Evolutionary conservation across 306 rosid genomes (phyloP).

Genomic region (Psophocarpus tetragonolobus): DNA sequence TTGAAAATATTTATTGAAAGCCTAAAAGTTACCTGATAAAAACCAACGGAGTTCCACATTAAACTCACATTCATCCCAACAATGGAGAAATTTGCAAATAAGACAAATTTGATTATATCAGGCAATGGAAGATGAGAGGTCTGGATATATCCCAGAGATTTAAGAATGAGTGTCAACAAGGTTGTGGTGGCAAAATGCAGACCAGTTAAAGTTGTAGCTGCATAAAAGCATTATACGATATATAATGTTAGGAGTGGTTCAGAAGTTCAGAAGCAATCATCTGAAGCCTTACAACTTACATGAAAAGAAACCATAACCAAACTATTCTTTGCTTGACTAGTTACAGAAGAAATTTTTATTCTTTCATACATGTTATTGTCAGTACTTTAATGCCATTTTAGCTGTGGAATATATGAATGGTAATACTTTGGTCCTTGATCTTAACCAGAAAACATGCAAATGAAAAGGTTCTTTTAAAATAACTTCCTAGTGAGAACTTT

Average conservation of each 20-base stretch:
- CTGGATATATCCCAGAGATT: conserved; percentile 72
- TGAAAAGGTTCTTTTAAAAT: background rate
- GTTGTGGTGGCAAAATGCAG: conserved; percentile 82
- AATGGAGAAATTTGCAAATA: conserved; percentile 85
- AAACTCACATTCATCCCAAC: conserved; percentile 91
- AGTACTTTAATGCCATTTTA: conserved; percentile 12
- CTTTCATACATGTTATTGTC: conserved; percentile 19
- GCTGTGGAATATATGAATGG: background rate
- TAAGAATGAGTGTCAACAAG: conserved; percentile 64
- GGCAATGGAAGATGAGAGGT: conserved; percentile 65
- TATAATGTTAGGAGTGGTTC: conserved; percentile 24
- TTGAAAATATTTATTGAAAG: conserved; percentile 3
- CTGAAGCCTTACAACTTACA: conserved; percentile 18
- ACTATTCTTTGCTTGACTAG: conserved; percentile 2
- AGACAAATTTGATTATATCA: conserved; percentile 73
- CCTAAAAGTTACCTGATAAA: conserved; percentile 64
- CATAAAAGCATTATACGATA: conserved; percentile 39
- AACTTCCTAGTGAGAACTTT: background rate
- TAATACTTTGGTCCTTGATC: background rate
- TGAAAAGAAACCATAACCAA: conserved; percentile 25
- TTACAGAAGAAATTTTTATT: conserved; percentile 18
- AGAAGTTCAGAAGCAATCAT: conserved; percentile 28
- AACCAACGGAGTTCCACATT: conserved; percentile 94
- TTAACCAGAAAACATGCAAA: conserved; percentile 26
- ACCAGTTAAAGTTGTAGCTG: conserved; percentile 88